Evolutionary conservation across 345 rosid species (phyloP), one percentile per base, ranked within the genome.

Genomic region (Lumnitzera littorea): DNA sequence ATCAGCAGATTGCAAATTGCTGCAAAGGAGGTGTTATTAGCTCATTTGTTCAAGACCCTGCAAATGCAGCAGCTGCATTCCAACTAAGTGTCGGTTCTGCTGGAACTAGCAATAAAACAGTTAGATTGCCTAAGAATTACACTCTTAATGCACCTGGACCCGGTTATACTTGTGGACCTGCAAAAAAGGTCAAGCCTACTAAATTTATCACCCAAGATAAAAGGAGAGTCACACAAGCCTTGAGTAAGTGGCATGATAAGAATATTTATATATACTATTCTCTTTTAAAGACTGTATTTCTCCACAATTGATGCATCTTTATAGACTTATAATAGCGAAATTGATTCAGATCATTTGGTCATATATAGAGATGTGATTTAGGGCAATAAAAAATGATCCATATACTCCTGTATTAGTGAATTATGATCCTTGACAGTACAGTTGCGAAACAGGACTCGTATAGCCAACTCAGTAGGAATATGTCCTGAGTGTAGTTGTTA

Each of bases 11-110:
- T 41, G 72, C 85, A 49, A 92, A 92, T 59, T 92, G 98, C 72
- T 92, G 98, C 66, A 82, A 78, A 72, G 98, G 98, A 11, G 98
- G 97, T 15, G 87, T 89, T 12, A 70, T 92, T 54, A 85, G 78
- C 65, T 84, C 98, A 1, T 80, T 67, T 80, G 87, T 48, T 3
- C 98, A 89, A 72, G 97, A 92, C 67, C 90, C 91, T 1, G 62
- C 81, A 12, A 81, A 76, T 0, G 94, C 98, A 12, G 73, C 53
- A 12, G 70, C 88, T 56, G 80, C 96, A 0, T 92, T 92, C 79
- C 98, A 89, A 75, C 51, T 92, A 47, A 85, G 74, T 46, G 87
- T 85, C 15, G 98, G 98, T 27, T 57, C 67, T 50, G 84, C 97
- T 56, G 98, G 98, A 64, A 89, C 90, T 36, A 78, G 77, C 24